Percentiles rank a stretch among this genome's conserved stretches.
Evolutionary conservation across 768 basidiomycete genomes (phyloP).

Genomic region (Neoboletus magnificus): DNA sequence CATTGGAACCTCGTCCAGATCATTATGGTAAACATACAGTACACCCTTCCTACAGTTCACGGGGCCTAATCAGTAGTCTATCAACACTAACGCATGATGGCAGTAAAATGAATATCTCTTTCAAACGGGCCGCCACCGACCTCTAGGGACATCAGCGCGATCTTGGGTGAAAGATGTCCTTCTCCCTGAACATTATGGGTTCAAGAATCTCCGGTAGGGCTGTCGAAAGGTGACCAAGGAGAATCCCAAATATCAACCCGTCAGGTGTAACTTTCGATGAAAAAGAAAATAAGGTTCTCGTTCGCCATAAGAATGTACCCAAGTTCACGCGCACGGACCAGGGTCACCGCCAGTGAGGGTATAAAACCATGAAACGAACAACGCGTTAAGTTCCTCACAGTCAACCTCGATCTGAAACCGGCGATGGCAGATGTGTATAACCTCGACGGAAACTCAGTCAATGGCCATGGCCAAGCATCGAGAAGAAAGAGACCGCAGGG

Average conservation of each 20-base stretch:
- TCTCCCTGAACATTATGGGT: constrained; percentile 55
- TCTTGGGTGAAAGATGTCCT: constrained; percentile 61
- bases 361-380: constrained; percentile 28
- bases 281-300: neutral
- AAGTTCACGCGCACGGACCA: constrained; percentile 56
- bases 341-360: neutral
- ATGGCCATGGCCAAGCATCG: constrained; percentile 32
- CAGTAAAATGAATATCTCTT: constrained; percentile 37
- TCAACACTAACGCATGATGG: neutral
- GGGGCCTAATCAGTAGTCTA: neutral
- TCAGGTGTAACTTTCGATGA: constrained; percentile 72
- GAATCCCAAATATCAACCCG: constrained; percentile 70
- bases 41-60: neutral
- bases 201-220: constrained; percentile 51
- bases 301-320: constrained; percentile 2
- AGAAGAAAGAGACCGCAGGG: constrained; percentile 48
- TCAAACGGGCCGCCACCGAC: constrained; percentile 66
- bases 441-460: constrained; percentile 23
- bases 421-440: constrained; percentile 23
- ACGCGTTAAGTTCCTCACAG: constrained; percentile 29
- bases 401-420: constrained; percentile 40
- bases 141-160: constrained; percentile 45
- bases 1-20: neutral
- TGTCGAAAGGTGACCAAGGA: constrained; percentile 22
- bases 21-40: neutral